Base-by-base conservation (phyloP, 2,329 filamentous ascomycete genomes). In the Cryphonectria naterciae region DNA sequence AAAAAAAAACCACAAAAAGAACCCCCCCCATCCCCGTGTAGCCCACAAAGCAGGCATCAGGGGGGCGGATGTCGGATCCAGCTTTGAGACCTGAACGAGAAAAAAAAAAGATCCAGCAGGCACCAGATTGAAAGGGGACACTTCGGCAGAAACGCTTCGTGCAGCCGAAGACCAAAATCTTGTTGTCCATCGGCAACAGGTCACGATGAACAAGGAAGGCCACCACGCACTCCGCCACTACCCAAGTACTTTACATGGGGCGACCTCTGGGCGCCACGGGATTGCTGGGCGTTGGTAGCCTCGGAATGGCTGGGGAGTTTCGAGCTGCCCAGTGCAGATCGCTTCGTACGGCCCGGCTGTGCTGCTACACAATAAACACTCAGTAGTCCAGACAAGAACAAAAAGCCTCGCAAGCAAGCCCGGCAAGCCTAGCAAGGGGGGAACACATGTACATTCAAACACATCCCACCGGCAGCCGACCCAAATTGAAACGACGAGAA, bases 321-420 rank as follows among this genome's bases (percentile, higher is more conserved):
- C 25, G 37, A 39, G 46, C 46, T 46, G 46, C 22, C 64, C 22
- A 37, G 52, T 54, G 64, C 64, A 66, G 64, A 56, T 66, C 64
- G 64, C 54, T 58, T 58, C 54, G 54, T 54, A 39, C 64, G 64
- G 64, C 46, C 43, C 64, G 64, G 46, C 64, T 66, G 46, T 35
- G 41, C 43, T 65, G 63, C 54, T 32, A 32, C 54, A 58, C 54
- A 49, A n/a, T n/a, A 49, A 49, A n/a, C n/a, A 19, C 46, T 10
- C 46, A 58, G 54, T 58, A 17, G 54, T 28, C 54, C 25, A 58
- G 54, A 58, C 54, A 58, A 58, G n/a, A 17, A 17, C 11, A 56
- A 25, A 25, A 32, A 56, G 52, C 52, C 43, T 49, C 43, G 17
- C 52, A 32, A 25, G 46, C 46, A 49, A 25, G 49, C 49, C 22